These are phyloP conservation scores for Lachancea dasiensis DNA, from an alignment of 805 yeast species.

Conservation along the genomic window DNA sequence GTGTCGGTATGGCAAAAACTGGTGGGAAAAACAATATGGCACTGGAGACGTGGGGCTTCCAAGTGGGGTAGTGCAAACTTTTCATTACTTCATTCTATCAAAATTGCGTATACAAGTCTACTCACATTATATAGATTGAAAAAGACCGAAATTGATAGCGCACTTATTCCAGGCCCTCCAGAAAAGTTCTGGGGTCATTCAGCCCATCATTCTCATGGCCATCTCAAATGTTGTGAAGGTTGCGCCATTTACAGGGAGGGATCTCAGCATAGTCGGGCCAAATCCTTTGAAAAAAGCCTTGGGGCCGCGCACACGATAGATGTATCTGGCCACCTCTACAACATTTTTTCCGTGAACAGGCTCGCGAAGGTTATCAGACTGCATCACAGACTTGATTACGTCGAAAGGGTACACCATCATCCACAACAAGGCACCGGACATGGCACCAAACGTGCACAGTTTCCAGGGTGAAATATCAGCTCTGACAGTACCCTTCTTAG, in stretches of 20 bases:
- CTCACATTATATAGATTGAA: no score
- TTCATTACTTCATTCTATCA: no score
- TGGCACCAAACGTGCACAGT: conserved; percentile 81
- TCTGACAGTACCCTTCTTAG: conserved; percentile 42
- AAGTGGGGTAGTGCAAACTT: no score
- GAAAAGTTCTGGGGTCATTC: no score
- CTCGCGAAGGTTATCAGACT: conserved; percentile 56
- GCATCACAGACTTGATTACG: conserved; percentile 84
- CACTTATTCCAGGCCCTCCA: no score
- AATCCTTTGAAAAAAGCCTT: conserved; percentile 87
- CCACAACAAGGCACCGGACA: conserved; percentile 90
- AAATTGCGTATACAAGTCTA: no score
- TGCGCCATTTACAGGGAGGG: conserved; percentile 97
- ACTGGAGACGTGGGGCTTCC: no score
- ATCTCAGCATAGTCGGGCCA: conserved; percentile 86
- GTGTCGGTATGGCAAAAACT: no score
- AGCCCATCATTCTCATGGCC: conserved; percentile 57
- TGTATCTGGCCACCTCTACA: conserved; percentile 50
- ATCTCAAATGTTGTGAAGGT: conserved; percentile 92
- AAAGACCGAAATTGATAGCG: no score
- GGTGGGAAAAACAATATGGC: no score
- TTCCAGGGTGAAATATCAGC: conserved; percentile 79
- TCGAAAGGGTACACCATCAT: conserved; percentile 78
- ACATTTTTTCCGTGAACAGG: conserved; percentile 58
- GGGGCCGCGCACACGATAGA: conserved; percentile 54